Evolutionary conservation across 495 filamentous ascomycete genomes (phyloP).

Genomic region (Penicillium parvum): DNA sequence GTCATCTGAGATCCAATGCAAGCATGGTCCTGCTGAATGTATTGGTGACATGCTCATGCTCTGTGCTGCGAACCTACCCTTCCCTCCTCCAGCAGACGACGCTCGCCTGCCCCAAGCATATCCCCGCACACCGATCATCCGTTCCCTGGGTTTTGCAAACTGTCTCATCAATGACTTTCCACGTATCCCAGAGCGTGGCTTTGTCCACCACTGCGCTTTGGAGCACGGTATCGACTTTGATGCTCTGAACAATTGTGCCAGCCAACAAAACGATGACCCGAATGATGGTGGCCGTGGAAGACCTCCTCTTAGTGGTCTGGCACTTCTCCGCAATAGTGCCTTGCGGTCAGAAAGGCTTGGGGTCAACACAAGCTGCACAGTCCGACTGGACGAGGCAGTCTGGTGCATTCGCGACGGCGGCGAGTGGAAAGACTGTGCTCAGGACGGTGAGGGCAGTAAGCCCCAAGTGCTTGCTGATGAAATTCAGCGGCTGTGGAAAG

Average conservation of each 20-base stretch:
- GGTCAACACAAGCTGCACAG: constrained; percentile 82
- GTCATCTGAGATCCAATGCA: constrained; percentile 56
- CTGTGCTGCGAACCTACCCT: constrained; percentile 69
- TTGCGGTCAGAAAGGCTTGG: constrained; percentile 59
- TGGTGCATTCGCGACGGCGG: constrained; percentile 83
- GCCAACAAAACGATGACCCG: constrained; percentile 40
- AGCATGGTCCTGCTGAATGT: constrained; percentile 85
- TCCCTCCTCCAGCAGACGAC: constrained; percentile 22
- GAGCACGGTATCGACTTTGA: constrained; percentile 86
- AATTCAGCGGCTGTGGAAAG: constrained; percentile 50
- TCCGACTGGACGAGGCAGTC: constrained; percentile 68
- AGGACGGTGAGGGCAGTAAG: constrained; percentile 50
- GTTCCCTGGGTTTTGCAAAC: constrained; percentile 84
- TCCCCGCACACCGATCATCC: constrained; percentile 65
- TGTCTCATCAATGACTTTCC: constrained; percentile 72
- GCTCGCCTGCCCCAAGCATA: constrained; percentile 23
- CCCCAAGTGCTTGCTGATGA: constrained; percentile 70
- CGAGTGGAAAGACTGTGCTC: constrained; percentile 73
- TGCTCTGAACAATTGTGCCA: constrained; percentile 72
- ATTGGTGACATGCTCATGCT: constrained; percentile 92
- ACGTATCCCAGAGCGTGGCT: constrained; percentile 64
- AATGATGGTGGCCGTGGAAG: constrained; percentile 58
- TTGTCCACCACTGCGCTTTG: constrained; percentile 80
- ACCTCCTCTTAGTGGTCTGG: constrained; percentile 45
- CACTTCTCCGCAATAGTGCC: constrained; percentile 74